A percentile compares a stretch with the other conserved stretches of the same genome.
Conservation (phyloP, 768 basidiomycete genomes). For the Suillus brevipes region DNA sequence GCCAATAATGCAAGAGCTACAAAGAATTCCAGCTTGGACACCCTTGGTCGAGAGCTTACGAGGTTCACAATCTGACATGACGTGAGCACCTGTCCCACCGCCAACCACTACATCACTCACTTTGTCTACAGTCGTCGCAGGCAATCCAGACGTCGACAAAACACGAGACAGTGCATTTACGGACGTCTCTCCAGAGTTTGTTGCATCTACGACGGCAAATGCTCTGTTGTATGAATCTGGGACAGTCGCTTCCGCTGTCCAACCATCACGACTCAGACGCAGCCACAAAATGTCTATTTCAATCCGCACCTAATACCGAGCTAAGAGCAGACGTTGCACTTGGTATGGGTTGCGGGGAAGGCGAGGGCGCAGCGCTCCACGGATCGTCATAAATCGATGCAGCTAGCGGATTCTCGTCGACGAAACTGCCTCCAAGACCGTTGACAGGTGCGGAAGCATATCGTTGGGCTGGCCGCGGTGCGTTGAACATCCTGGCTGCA, state of each 20-base stretch:
- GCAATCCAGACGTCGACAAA: conserved; percentile 72
- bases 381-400: conserved; percentile 80
- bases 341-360: conserved; percentile 62
- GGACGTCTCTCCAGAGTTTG: conserved; percentile 72
- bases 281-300: background rate
- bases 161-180: conserved; percentile 82
- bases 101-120: conserved; percentile 39
- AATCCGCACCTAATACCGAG: conserved; percentile 61
- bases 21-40: conserved; percentile 90
- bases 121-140: conserved; percentile 81
- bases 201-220: conserved; percentile 72
- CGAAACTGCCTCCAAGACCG: conserved; percentile 70
- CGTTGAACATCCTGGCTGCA: conserved; percentile 73
- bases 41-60: conserved; percentile 75
- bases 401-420: conserved; percentile 74
- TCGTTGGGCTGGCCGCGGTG: conserved; percentile 71
- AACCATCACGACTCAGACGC: conserved; percentile 14
- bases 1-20: conserved; percentile 87
- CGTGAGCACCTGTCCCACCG: background rate
- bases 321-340: conserved; percentile 55
- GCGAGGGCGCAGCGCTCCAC: conserved; percentile 76
- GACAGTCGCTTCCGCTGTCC: conserved; percentile 73
- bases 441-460: conserved; percentile 57
- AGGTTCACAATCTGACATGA: conserved; percentile 78
- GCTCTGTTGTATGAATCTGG: conserved; percentile 76